Base-by-base conservation (phyloP, 805 yeast genomes). In the Kuraishia borneana region DNA sequence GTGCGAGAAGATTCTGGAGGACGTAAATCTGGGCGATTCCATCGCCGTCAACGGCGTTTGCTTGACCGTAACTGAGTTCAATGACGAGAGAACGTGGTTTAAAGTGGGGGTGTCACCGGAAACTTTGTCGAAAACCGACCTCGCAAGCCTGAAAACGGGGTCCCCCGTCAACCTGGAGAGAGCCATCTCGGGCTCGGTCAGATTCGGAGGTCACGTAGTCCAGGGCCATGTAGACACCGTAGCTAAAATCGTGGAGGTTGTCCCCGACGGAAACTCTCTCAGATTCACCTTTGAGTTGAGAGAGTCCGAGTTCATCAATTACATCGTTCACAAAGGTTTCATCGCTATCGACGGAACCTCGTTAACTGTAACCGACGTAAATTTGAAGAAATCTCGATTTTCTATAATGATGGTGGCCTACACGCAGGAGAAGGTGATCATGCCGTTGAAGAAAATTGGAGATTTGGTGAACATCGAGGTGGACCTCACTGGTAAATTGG, bases 191-290 rank as follows among this genome's bases (percentile, higher is more conserved):
- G 65, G 63, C 10, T 84, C 83, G 35, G 83, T 76, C 5, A 65
- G 98, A 42, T 74, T 88, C 48, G 99, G 99, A 18, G 99, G 99
- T 1, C 99, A 92, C 56, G 73, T 89, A 42, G 99, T 92, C 2
- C 98, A 92, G 49, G 99, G 98, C 5, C 99, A 92, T 60, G 85
- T 92, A 20, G 99, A 92, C 53, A 83, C 96, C 0, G 68, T 79
- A 23, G 96, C 96, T 2, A 55, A 53, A 23, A 79, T 89, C 26
- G 65, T 68, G 2, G 53, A 57, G 1, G 65, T 57, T 19, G 56
- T 43, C 7, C 58, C 70, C 2, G 96, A 88, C 48, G 81, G 76
- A 2, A 83, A 85, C 53, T 78, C 97, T 1, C 61, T 85, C 22
- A 65, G 78, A 3, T 81, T 76, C 53, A 80, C 83, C 3, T 88